Conservation (phyloP, 2,329 filamentous ascomycete species). For the Nemania sp. region DNA sequence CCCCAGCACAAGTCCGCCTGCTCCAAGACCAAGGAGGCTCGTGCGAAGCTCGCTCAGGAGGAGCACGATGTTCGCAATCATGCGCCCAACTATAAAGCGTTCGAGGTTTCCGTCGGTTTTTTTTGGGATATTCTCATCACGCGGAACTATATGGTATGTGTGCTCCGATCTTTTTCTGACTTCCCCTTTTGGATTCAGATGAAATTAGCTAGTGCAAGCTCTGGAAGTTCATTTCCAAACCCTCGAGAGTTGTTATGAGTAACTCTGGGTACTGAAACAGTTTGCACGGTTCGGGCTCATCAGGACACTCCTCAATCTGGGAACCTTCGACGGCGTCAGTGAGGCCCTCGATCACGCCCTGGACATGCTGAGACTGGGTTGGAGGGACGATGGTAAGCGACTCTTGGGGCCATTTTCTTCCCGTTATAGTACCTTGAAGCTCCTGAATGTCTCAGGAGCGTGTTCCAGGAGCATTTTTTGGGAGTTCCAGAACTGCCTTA, state of each 20-base stretch:
- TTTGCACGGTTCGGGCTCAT: too few relatives aligned
- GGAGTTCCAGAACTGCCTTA: too few relatives aligned
- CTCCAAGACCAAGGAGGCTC: constrained; percentile 41
- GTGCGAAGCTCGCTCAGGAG: constrained; percentile 38
- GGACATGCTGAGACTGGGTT: constrained; percentile 50
- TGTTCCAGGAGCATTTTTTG: too few relatives aligned
- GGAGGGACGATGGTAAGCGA: constrained; percentile 51
- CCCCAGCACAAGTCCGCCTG: constrained; percentile 46
- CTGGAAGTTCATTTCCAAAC: too few relatives aligned
- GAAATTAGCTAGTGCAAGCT: too few relatives aligned
- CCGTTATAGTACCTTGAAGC: too few relatives aligned
- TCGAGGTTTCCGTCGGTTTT: constrained; percentile 43
- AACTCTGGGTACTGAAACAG: too few relatives aligned
- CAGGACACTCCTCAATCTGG: constrained; percentile 38
- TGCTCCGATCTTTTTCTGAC: too few relatives aligned
- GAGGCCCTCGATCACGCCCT: constrained; percentile 44
- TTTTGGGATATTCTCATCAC: constrained; percentile 50
- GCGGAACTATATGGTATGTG: constrained; percentile 49
- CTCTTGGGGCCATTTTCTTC: too few relatives aligned
- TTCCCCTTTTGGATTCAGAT: too few relatives aligned
- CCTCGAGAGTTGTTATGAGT: too few relatives aligned
- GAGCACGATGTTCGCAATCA: constrained; percentile 44
- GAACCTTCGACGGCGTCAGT: constrained; percentile 42
- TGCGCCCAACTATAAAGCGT: constrained; percentile 40
- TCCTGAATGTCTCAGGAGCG: too few relatives aligned